A percentile compares a stretch with the other conserved stretches of the same genome.
These are phyloP conservation scores for Cynara cardunculus DNA, from an alignment of 129 eudicot species.

Conservation along the genomic window DNA sequence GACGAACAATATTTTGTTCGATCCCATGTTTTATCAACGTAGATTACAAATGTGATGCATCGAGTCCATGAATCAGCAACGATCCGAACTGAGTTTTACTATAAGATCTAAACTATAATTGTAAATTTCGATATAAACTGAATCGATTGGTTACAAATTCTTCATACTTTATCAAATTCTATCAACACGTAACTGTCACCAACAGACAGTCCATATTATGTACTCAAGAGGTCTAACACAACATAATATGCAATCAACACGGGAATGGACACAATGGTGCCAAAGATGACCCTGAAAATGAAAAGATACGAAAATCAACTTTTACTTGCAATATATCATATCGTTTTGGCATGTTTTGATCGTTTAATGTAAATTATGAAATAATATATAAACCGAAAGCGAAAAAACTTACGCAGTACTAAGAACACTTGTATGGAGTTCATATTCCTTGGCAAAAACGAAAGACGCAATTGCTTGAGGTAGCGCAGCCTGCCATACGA, in stretches of 20 bases:
- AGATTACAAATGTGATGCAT: background rate
- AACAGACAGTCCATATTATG: background rate
- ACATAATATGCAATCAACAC: conserved; percentile 37
- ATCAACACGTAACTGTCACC: background rate
- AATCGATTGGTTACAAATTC: background rate
- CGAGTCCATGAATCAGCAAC: background rate
- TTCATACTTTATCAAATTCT: background rate
- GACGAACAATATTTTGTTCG: background rate
- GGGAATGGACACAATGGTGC: conserved; percentile 50
- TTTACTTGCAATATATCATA: background rate
- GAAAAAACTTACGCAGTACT: conserved; percentile 64
- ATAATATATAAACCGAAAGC: background rate
- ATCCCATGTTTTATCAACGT: background rate
- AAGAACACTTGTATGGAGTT: conserved; percentile 57
- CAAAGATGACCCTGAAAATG: conserved; percentile 55
- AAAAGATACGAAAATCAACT: background rate
- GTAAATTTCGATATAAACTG: background rate
- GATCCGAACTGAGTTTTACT: background rate
- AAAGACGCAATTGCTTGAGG: conserved; percentile 62
- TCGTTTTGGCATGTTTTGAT: background rate
- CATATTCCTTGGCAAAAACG: conserved; percentile 67
- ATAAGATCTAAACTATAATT: background rate
- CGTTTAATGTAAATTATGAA: background rate
- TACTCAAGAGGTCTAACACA: conserved; percentile 20
- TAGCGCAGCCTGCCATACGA: conserved; percentile 48